Conservation (phyloP, 306 rosid species). For the Aeschynomene evenia region DNA sequence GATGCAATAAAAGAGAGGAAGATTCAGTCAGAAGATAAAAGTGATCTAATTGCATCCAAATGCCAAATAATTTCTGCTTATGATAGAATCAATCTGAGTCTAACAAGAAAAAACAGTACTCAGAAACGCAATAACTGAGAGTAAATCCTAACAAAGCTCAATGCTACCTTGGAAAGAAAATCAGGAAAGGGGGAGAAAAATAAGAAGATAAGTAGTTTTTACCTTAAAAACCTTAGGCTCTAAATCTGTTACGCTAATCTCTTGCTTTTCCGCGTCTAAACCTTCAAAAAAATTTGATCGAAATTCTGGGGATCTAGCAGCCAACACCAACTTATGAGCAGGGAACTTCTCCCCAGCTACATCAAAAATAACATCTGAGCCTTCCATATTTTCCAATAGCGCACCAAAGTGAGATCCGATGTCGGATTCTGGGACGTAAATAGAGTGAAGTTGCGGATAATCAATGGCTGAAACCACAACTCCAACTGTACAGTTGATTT, state of each 20-base stretch:
- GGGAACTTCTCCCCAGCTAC: conserved; percentile 71
- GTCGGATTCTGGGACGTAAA: conserved; percentile 73
- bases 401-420: conserved; percentile 68
- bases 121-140: background rate
- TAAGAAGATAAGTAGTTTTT: conserved; percentile 11
- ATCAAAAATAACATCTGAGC: conserved; percentile 66
- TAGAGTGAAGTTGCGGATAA: conserved; percentile 55
- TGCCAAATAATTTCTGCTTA: background rate
- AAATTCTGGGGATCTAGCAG: conserved; percentile 73
- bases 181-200: background rate
- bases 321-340: conserved; percentile 80
- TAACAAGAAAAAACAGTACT: background rate
- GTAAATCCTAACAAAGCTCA: conserved; percentile 21
- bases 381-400: conserved; percentile 77
- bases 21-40: background rate
- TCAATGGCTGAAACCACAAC: conserved; percentile 78
- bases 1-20: background rate
- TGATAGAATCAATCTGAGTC: background rate
- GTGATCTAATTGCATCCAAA: background rate
- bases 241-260: conserved; percentile 53
- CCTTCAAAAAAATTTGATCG: conserved; percentile 49
- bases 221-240: conserved; percentile 93
- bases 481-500: conserved; percentile 89
- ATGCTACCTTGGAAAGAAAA: background rate
- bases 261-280: conserved; percentile 44